These are phyloP conservation scores for Phytophthora europaea DNA, from an alignment of 352 stramenopile genomes.

Conservation along the genomic window DNA sequence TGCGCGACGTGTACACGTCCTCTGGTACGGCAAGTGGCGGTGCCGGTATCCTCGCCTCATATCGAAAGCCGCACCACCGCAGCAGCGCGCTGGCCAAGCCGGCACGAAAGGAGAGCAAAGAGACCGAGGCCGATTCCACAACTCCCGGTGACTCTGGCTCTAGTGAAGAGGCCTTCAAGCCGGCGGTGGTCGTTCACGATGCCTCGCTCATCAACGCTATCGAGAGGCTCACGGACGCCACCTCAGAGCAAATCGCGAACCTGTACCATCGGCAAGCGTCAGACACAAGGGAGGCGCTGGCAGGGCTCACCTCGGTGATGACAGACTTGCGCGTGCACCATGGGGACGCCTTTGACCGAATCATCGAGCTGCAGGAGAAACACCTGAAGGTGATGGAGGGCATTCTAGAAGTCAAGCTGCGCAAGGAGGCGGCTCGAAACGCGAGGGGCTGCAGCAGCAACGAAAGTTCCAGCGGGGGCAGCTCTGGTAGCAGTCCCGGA, in stretches of 20 bases:
- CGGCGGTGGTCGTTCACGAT: constrained; percentile 65
- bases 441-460: constrained; percentile 17
- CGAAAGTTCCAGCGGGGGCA: constrained; percentile 16
- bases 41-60: constrained; percentile 2
- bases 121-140: constrained; percentile 57
- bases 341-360: constrained; percentile 46
- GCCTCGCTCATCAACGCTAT: constrained; percentile 67
- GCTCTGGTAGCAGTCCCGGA: constrained; percentile 10
- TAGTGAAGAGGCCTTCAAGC: constrained; percentile 51
- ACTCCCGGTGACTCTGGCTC: constrained; percentile 62
- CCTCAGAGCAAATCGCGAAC: constrained; percentile 62
- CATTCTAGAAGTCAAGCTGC: constrained; percentile 64
- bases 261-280: constrained; percentile 45
- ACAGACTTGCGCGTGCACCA: constrained; percentile 67
- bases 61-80: constrained; percentile 30
- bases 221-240: constrained; percentile 67
- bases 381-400: constrained; percentile 73
- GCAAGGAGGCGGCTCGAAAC: constrained; percentile 38
- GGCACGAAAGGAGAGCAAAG: constrained; percentile 35
- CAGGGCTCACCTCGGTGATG: constrained; percentile 56
- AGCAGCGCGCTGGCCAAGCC: constrained; percentile 9
- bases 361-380: constrained; percentile 77
- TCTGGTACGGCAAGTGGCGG: constrained; percentile 26
- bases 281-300: constrained; percentile 38
- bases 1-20: constrained; percentile 72